Base-by-base conservation (phyloP, 169 alveolate genomes). In the Plasmodium relictum region DNA sequence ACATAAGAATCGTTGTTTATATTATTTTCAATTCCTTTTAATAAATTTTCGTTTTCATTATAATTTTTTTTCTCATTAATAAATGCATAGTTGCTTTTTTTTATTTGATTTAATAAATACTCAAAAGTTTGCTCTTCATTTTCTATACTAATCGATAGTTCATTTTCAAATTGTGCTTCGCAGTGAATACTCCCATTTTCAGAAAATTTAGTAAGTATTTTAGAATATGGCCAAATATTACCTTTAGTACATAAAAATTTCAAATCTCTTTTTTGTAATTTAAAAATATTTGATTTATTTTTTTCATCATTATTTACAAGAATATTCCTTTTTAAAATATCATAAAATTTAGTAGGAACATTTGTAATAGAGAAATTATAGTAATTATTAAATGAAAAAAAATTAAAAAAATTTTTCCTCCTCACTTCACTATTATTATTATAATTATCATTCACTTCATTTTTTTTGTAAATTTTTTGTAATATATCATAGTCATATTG, bases 131-230 rank as follows among this genome's bases (percentile, higher is more conserved):
- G 66, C 16, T 71, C 63, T 31, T n/a, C 83, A 39, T 48, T 16
- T 22, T 37, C 18, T 45, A 31, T 18, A 1, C 18, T 71, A 31
- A 71, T 45, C 12, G 39, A 71, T 24, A 71, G 45, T 63, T 44
- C 83, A 18, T 71, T 71, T 71, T 44, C 54, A 44, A 44, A 71
- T 71, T 71, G 69, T 8, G 83, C 68, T 50, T 71, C 83, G 37
- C 83, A 71, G 16, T 71, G 37, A 58, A 71, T 45, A 39, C 68
- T 5, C 12, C 48, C 65, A 39, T 22, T 7, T n/a, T 22, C 18
- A 45, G 16, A 71, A 18, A 71, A 71, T 8, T 52, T 18, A 31
- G 44, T 58, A 3, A 16, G 54, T 39, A 8, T 48, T 48, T 58
- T 71, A 37, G 45, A 52, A 71, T 20, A 71, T 48, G 83, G 62